Conservation (phyloP, 176 grass and related monocot species). For the Oropetium thomaeum region DNA sequence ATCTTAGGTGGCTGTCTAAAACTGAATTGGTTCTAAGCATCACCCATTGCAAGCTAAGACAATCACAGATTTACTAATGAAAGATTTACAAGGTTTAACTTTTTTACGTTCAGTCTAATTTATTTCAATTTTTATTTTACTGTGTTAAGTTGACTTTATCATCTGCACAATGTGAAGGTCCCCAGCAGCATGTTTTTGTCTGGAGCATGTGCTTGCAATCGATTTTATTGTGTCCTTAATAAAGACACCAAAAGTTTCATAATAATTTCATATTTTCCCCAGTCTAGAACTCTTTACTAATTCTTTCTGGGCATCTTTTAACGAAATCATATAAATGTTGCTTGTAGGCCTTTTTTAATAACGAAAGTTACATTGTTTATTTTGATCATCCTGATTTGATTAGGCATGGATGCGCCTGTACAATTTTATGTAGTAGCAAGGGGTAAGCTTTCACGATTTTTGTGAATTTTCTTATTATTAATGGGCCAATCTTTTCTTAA, state of each 20-base stretch:
- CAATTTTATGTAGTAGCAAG: background rate
- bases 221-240: background rate
- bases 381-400: background rate
- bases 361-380: background rate
- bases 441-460: background rate
- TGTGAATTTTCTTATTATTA: constrained; percentile 19
- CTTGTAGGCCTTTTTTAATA: no score
- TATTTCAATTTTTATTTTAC: background rate
- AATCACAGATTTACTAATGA: background rate
- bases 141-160: background rate
- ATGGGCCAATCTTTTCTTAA: background rate
- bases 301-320: background rate
- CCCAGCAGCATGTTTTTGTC: background rate
- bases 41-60: background rate
- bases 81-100: background rate
- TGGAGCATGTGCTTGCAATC: background rate
- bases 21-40: background rate
- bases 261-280: background rate
- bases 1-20: background rate
- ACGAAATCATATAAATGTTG: background rate
- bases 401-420: background rate
- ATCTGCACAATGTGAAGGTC: background rate
- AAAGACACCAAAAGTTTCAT: background rate
- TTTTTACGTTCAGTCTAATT: background rate
- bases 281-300: background rate